Evolutionary conservation across 495 filamentous ascomycete genomes (phyloP).

Genomic region (Penicillium desertorum): DNA sequence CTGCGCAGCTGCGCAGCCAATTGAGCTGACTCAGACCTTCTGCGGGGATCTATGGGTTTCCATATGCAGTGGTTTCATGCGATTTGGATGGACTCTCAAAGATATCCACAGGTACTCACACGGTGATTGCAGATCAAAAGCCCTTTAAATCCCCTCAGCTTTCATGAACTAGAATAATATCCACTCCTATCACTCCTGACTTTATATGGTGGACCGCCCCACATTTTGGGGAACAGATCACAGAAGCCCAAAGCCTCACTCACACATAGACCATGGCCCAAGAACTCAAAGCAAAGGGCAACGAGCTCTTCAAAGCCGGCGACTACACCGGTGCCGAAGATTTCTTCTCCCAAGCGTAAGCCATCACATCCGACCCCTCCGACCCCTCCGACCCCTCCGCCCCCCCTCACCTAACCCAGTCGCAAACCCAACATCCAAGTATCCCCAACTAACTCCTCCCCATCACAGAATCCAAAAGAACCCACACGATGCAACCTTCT

Average conservation of each 20-base stretch:
- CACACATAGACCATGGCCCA: slow-evolving; percentile 33
- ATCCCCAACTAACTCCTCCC: not conserved
- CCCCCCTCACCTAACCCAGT: not conserved
- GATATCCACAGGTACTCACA: not conserved
- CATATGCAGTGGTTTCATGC: slow-evolving; percentile 12
- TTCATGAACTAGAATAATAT: not conserved
- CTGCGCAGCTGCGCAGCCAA: not conserved
- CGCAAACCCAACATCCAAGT: not conserved
- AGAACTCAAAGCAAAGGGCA: slow-evolving; percentile 47
- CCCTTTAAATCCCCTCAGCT: not conserved
- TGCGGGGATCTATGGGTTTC: slow-evolving; percentile 41
- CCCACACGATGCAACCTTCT: slow-evolving; percentile 49
- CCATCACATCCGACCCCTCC: slow-evolving; percentile 8
- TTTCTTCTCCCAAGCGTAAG: slow-evolving; percentile 83
- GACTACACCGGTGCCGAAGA: slow-evolving; percentile 75
- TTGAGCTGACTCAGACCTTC: slow-evolving; percentile 24
- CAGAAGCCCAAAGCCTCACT: not conserved
- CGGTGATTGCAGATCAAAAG: not conserved
- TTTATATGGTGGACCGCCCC: slow-evolving; percentile 20
- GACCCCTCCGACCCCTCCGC: not conserved
- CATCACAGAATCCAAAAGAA: slow-evolving; percentile 48
- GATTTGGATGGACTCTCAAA: not conserved
- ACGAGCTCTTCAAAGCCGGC: slow-evolving; percentile 59
- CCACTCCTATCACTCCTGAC: slow-evolving; percentile 3
- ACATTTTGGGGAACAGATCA: slow-evolving; percentile 27